phyloP scores from a whole-genome alignment of 768 basidiomycete genomes.

The Lactifluus subvellereus region DNA sequence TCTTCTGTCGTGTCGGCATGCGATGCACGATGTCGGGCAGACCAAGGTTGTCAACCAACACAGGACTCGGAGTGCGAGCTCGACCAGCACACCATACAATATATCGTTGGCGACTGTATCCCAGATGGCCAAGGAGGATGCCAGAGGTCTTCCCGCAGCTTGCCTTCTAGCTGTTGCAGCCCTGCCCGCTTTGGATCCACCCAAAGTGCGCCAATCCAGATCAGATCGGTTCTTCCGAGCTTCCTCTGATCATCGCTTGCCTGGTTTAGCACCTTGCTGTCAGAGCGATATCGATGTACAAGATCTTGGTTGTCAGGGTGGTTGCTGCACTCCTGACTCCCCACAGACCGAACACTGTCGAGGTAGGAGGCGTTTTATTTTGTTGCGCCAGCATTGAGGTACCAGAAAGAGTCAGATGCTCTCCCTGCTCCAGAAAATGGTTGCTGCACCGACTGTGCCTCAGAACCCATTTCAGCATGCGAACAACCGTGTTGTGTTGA shows the following conservation, averaged over 20 bases:
- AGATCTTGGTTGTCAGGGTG: background rate
- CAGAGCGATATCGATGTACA: background rate
- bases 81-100: background rate
- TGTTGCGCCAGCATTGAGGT: background rate
- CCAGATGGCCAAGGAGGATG: slow-evolving; percentile 14
- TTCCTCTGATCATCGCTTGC: background rate
- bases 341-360: background rate
- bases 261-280: background rate
- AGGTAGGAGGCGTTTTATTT: background rate
- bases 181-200: background rate
- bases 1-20: background rate
- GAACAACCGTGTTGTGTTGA: background rate
- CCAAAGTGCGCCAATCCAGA: background rate
- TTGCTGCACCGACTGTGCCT: background rate
- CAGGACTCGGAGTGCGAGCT: background rate
- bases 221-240: background rate
- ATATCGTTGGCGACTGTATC: slow-evolving; percentile 11
- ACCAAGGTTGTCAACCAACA: background rate
- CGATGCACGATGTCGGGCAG: background rate
- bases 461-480: background rate
- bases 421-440: background rate
- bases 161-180: background rate
- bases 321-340: background rate
- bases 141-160: background rate
- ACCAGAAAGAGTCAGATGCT: background rate